Base-by-base conservation (phyloP, 2,329 filamentous ascomycete genomes). In the Myrmaecium sp. region DNA sequence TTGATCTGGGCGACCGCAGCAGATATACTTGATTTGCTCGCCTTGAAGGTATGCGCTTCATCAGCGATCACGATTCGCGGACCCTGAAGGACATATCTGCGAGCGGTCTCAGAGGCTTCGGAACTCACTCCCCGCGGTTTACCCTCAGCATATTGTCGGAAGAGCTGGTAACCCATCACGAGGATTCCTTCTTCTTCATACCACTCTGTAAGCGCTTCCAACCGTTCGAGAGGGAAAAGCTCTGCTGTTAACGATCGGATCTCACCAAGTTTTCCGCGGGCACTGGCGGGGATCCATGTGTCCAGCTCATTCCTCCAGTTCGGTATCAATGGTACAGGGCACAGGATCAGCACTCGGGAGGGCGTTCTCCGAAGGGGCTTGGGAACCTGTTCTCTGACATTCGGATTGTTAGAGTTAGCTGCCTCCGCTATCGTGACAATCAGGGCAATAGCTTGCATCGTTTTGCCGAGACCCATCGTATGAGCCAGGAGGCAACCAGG, bases 381-480 rank as follows among this genome's bases (percentile, higher is more conserved):
- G 0, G 84, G 82, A 17, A 94, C 66, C 45, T 91, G 81, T 0
- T 57, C 55, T 3, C 51, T 51, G 5, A 86, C 53, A 0, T 55
- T 47, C 1, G 54, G 47, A 28, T 83, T 65, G 0, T 46, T 16
- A 0, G 77, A 84, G 12, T 46, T 44, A 4, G 69, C 62, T 3
- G 80, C 69, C 37, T 79, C 65, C 4, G 71, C 61, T 33, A 93
- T 66, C 0, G 79, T 73, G 10, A 78, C 64, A 5, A 94, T 63
- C n/a, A 93, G 56, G 1, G 81, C 78, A 32, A 93, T 81, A 5
- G 82, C 69, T 54, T 93, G 83, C 74, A 92, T 82, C 0, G 83
- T 91, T 55, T 93, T 94, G 10, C 83, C 83, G 3, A 93, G 55
- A 2, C 84, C 84, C 83, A 93, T 93, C 0, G 79, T 81, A 46